Base-by-base conservation (phyloP, 768 basidiomycete genomes). In the Auriscalpium vulgare region DNA sequence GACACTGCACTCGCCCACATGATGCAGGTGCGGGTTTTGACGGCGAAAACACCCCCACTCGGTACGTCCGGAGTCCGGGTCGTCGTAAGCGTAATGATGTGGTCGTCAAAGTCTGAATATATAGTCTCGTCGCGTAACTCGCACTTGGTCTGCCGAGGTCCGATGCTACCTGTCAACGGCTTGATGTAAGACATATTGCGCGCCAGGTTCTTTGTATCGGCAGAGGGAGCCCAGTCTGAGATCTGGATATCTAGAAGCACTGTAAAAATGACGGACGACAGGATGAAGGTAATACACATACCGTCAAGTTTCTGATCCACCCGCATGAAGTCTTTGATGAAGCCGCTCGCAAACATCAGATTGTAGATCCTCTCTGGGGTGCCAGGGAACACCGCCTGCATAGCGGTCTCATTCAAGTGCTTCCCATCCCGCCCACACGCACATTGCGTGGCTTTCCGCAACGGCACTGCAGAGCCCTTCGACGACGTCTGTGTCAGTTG, bases 141-240 rank as follows among this genome's bases (percentile, higher is more conserved):
- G 74, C 97, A 99, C 68, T 95, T 95, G 14, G 95, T 93, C 69
- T 91, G 89, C 67, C 84, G 95, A 1, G 95, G 97, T 0, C 97
- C 97, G 35, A 99, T 81, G 54, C 85, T 83, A 1, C 82, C 94
- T 59, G 80, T 83, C 35, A 99, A 74, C 0, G 94, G 95, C 68
- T 95, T 97, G 73, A 97, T 95, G 71, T 98, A 99, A 29, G 91
- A 91, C 84, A 95, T 93, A 60, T 92, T 90, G 10, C 95, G 82
- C 29, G 84, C 77, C 10, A 97, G 81, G 43, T 91, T 78, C 54
- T 84, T 81, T 37, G 84, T 81, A 13, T 78, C 82, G 0, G 72
- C 64, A 4, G 75, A 74, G 0, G 95, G 94, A 16, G 80, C 74
- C 97, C 97, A 98, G 67, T 98, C 97, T 4, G 93, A 88, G 65